Percentiles rank a stretch among this genome's conserved stretches.
phyloP scores from a whole-genome alignment of 2,329 filamentous ascomycete species.

The Sclerotinia glacialis region DNA sequence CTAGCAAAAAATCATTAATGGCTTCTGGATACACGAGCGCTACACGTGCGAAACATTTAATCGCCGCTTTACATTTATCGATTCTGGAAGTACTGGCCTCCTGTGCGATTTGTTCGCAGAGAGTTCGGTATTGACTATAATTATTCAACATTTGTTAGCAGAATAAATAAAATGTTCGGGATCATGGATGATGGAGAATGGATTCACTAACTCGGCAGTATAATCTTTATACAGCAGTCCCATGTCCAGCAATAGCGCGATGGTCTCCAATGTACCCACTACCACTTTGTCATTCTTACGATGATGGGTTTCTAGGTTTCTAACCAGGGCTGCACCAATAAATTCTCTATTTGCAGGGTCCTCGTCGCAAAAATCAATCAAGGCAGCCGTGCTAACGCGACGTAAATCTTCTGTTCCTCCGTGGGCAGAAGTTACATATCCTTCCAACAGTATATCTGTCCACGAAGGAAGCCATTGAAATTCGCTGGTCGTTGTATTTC shows the following conservation, averaged over 20 bases:
- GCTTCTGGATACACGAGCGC: background rate
- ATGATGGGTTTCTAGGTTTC: constrained; percentile 51
- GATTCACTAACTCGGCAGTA: background rate
- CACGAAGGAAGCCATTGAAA: constrained; percentile 31
- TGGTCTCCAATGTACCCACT: constrained; percentile 72
- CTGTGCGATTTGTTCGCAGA: background rate
- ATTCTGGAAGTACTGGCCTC: constrained; percentile 1
- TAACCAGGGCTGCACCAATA: constrained; percentile 51
- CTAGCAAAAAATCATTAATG: background rate
- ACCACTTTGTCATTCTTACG: constrained; percentile 63
- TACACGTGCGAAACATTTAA: constrained; percentile 8
- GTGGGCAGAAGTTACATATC: constrained; percentile 70
- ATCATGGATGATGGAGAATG: accelerated
- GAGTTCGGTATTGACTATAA: background rate
- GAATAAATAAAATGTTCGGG: background rate
- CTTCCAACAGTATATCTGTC: constrained; percentile 55
- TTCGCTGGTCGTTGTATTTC: constrained; percentile 22
- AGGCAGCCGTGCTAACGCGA: constrained; percentile 63
- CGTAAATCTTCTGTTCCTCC: constrained; percentile 75
- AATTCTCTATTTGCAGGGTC: constrained; percentile 38
- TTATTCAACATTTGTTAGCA: background rate
- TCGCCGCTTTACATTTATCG: background rate
- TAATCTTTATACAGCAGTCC: background rate
- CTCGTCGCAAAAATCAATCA: constrained; percentile 52
- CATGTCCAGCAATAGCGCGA: constrained; percentile 71